These are phyloP conservation scores for Boechera stricta DNA, from an alignment of 345 rosid genomes.

Conservation along the genomic window DNA sequence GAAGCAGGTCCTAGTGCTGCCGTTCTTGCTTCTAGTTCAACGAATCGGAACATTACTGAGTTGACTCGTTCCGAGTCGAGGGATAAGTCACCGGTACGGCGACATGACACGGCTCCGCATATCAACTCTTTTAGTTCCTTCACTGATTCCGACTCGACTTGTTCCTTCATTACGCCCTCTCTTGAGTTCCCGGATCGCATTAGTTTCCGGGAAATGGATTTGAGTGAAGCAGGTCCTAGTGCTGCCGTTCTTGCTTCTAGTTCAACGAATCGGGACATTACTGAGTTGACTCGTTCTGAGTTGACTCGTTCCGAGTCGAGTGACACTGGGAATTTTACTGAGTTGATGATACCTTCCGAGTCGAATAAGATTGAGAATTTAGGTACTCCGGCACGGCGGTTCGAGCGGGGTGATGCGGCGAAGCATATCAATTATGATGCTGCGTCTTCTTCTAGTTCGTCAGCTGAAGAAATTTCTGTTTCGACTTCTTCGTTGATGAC, in stretches of 20 bases:
- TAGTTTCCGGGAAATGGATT: not conserved
- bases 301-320: not conserved
- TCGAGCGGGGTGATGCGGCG: slow-evolving; percentile 72
- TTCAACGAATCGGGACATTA: not conserved
- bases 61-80: slow-evolving; percentile 7
- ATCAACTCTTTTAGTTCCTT: not conserved
- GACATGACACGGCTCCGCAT: not conserved
- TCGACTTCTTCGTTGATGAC: slow-evolving; percentile 57
- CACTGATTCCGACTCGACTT: not conserved
- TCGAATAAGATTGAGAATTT: too few relatives aligned
- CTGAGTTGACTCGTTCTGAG: slow-evolving; percentile 42
- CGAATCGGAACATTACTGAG: slow-evolving; percentile 29
- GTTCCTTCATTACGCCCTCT: not conserved
- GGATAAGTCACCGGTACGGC: not conserved
- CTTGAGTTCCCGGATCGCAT: not conserved
- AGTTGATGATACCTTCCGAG: too few relatives aligned
- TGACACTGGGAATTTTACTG: not conserved
- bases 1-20: slow-evolving; percentile 39
- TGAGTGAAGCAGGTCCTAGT: slow-evolving; percentile 38
- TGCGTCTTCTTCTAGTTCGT: slow-evolving; percentile 50
- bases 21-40: slow-evolving; percentile 16
- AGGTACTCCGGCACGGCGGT: slow-evolving; percentile 44
- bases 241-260: slow-evolving; percentile 23
- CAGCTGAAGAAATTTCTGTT: slow-evolving; percentile 51
- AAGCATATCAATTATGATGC: slow-evolving; percentile 72